Conservation (phyloP, 257 asterid species). For the Primulina eburnea region DNA sequence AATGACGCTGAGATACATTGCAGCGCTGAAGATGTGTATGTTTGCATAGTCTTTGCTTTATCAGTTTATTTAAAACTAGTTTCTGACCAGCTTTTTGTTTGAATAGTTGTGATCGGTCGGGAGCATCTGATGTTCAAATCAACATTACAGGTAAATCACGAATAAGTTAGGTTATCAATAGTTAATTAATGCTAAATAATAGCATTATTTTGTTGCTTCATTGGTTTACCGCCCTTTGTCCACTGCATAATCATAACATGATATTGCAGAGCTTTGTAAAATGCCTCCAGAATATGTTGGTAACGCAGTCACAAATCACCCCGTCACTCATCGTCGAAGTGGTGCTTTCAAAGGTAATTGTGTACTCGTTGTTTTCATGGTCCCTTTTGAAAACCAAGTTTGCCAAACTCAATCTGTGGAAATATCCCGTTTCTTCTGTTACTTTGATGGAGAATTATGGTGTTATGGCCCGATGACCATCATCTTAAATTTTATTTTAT, state of each 20-base stretch:
- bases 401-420: neutral
- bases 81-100: neutral
- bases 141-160: neutral
- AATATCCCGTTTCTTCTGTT: neutral
- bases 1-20: constrained; percentile 36
- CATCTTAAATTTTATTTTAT: neutral
- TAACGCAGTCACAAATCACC: neutral
- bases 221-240: neutral
- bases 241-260: neutral
- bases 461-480: neutral
- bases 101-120: neutral
- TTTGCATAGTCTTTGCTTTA: neutral
- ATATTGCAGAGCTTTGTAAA: neutral
- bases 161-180: no score
- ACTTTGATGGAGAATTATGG: neutral
- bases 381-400: neutral
- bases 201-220: neutral
- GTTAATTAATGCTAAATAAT: neutral
- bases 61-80: no score
- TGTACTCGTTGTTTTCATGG: neutral
- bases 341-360: neutral
- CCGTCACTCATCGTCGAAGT: neutral
- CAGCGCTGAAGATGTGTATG: constrained; percentile 14
- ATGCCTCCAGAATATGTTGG: neutral
- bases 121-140: neutral